Evolutionary conservation across 805 yeast species (phyloP).

Genomic region (Candida golubevii): DNA sequence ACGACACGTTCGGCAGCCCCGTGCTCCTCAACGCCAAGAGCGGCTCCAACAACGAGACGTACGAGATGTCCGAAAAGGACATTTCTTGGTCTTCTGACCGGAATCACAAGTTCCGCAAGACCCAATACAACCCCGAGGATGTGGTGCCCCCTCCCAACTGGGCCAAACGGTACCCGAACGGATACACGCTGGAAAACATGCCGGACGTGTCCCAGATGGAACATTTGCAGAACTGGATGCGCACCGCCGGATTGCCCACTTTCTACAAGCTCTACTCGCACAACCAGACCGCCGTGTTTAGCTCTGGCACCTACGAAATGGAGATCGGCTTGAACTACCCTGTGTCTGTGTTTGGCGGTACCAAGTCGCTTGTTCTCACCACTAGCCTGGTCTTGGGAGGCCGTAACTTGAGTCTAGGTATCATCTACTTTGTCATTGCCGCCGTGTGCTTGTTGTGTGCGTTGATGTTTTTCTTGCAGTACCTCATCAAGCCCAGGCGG

Average conservation of each 20-base stretch:
- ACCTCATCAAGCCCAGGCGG: constrained; percentile 77
- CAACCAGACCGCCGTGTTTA: constrained; percentile 55
- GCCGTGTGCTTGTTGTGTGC: constrained; percentile 70
- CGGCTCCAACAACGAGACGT: constrained; percentile 40
- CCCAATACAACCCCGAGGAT: constrained; percentile 60
- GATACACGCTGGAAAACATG: constrained; percentile 77
- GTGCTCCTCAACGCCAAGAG: constrained; percentile 40
- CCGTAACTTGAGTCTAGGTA: constrained; percentile 75
- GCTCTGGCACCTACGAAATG: constrained; percentile 66
- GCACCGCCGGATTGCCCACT: constrained; percentile 89
- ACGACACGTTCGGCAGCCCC: constrained; percentile 72
- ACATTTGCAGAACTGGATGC: constrained; percentile 95
- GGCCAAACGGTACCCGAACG: constrained; percentile 74
- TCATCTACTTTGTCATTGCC: constrained; percentile 82
- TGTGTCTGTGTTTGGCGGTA: constrained; percentile 80
- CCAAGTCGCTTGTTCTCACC: constrained; percentile 74
- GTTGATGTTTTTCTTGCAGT: constrained; percentile 71
- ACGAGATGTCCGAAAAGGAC: constrained; percentile 46
- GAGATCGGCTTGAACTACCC: constrained; percentile 77
- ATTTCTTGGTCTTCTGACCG: constrained; percentile 87
- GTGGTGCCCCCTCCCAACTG: constrained; percentile 96
- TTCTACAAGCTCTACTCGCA: constrained; percentile 80
- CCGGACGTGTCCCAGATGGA: constrained; percentile 78
- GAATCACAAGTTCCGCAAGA: constrained; percentile 59
- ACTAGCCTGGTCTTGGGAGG: constrained; percentile 87